A percentile compares a stretch with the other conserved stretches of the same genome.
Conservation (phyloP, 305 asterid species). For the Fraxinus xanthoxyloides region DNA sequence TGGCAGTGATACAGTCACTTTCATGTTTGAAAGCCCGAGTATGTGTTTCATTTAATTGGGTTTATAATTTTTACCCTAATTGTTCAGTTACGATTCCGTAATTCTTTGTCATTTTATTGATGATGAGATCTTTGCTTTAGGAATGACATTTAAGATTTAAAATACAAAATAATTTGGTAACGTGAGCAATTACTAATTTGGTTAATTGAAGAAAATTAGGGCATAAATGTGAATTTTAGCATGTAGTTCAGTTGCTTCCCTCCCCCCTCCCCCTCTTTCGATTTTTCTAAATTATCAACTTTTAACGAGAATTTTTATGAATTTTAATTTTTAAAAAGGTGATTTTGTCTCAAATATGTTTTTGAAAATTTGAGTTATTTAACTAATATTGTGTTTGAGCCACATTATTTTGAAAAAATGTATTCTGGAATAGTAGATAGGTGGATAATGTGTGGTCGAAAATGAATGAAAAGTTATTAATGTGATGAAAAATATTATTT, state of each 20-base stretch:
- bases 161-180: neutral
- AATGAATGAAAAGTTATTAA: too few species aligned
- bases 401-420: too few species aligned
- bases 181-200: neutral
- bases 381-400: too few species aligned
- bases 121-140: neutral
- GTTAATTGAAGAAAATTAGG: neutral
- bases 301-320: too few species aligned
- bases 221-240: neutral
- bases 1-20: slow-evolving; percentile 79
- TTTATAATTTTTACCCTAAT: neutral
- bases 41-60: slow-evolving; percentile 13
- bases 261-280: too few species aligned
- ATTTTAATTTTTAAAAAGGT: too few species aligned
- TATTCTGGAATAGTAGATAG: too few species aligned
- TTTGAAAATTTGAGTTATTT: too few species aligned
- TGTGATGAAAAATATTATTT: too few species aligned
- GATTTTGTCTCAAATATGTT: too few species aligned
- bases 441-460: too few species aligned
- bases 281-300: too few species aligned
- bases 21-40: slow-evolving; percentile 95
- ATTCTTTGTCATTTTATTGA: neutral
- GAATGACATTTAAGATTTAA: neutral
- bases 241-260: neutral
- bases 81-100: neutral